Evolutionary conservation across 2,329 filamentous ascomycete species (phyloP), one percentile per base, ranked within the genome.

Genomic region (Ambrosiella cleistominuta): DNA sequence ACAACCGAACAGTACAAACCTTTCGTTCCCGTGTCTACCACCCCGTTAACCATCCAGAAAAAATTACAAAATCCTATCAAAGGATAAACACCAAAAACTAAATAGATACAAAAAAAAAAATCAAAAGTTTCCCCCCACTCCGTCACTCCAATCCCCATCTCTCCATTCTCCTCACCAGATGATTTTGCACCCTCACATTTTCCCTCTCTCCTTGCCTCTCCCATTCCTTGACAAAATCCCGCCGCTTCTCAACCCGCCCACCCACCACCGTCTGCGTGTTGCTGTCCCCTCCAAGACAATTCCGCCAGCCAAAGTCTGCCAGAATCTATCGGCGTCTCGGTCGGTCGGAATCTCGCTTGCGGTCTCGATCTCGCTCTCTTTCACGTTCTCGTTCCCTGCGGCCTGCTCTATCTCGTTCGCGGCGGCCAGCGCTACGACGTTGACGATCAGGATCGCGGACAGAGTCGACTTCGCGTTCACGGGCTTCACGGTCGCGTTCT

Each of bases 401-500:
- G n/a, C 3, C 39, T 12, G 11, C 39, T 42, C 39, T 11, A n/a
- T 42, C 39, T 2, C 57, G 51, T 35, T 55, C 52, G 2, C 19
- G 37, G 13, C 45, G 17, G 9, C 37, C 37, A 17, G 52, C 36
- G 15, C 36, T 37, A 11, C 51, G 40, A 9, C 50, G 38, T 15
- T 50, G 42, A 36, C 47, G n/a, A 9, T 51, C 19, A 19, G 8
- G 12, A 4, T 49, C 50, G 7, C 12, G 13, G 3, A 27, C 9
- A 7, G 47, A 39, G 49, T 56, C 54, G 39, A 49, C 44, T 12
- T 56, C 54, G 13, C 54, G 54, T 51, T 57, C 36, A 7, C 57
- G 51, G 52, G 11, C 19, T 7, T 57, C 57, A 15, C 36, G 39
- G 27, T 27, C 27, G 27, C 27, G 27, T n/a, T 53, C 45, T 42